These are phyloP conservation scores for Claviceps sp. DNA, from an alignment of 2,329 filamentous ascomycete species.

Conservation along the genomic window DNA sequence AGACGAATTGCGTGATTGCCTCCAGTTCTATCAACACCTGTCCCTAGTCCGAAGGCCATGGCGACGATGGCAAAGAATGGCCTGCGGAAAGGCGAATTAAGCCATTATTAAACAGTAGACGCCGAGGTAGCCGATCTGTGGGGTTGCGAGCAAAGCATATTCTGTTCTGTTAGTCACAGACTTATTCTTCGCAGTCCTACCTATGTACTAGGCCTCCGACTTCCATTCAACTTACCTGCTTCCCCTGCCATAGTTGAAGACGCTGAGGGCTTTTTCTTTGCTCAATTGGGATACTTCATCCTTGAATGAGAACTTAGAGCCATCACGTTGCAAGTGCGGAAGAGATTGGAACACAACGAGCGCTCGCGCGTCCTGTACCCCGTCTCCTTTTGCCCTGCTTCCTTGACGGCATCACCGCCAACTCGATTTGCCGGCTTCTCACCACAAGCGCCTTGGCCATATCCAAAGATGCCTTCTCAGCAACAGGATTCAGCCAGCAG, in stretches of 20 bases:
- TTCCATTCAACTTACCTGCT: not conserved
- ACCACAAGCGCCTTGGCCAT: not conserved
- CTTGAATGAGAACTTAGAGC: not conserved
- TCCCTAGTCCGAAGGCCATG: not conserved
- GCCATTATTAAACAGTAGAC: not conserved
- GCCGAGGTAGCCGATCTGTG: not conserved
- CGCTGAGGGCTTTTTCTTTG: not conserved
- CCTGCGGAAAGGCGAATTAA: not conserved
- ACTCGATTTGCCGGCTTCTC: not conserved
- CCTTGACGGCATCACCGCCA: not conserved
- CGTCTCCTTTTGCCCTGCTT: not conserved
- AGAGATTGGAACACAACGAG: not conserved
- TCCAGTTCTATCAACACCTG: conserved; percentile 23
- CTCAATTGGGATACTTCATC: not conserved
- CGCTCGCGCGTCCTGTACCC: not conserved
- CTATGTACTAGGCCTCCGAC: not conserved
- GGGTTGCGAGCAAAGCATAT: not conserved
- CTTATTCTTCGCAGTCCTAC: not conserved
- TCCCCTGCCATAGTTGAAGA: not conserved
- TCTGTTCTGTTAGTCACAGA: not conserved
- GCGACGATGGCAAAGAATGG: conserved; percentile 2
- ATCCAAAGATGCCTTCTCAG: conserved; percentile 19
- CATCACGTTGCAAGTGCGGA: not conserved
- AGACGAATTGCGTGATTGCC: conserved; percentile 27
- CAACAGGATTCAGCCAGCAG: conserved; percentile 23